A percentile compares a stretch with the other conserved stretches of the same genome.
These are phyloP conservation scores for Torrubiellomyces zombiae DNA, from an alignment of 2,329 filamentous ascomycete genomes.

Conservation along the genomic window DNA sequence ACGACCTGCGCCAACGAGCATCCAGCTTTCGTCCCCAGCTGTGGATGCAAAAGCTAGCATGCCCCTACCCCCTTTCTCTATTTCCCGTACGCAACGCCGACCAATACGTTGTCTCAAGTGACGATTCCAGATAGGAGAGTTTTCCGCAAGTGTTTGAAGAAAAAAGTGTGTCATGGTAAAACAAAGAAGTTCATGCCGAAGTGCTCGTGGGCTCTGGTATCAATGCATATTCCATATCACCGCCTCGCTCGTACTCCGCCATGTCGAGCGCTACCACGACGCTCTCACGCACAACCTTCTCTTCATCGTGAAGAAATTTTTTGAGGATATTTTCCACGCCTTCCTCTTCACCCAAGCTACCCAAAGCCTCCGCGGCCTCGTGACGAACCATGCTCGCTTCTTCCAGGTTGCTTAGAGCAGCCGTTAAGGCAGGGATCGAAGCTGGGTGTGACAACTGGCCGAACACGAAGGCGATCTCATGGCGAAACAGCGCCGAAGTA, in stretches of 20 bases:
- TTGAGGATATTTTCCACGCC: constrained; percentile 78
- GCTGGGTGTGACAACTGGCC: constrained; percentile 90
- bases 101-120: no score
- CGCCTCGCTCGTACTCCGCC: constrained; percentile 88
- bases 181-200: constrained; percentile 21
- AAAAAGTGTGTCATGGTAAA: no score
- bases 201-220: constrained; percentile 47
- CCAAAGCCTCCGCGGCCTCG: constrained; percentile 90
- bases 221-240: constrained; percentile 79
- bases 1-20: no score
- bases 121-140: no score
- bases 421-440: constrained; percentile 80
- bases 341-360: constrained; percentile 81
- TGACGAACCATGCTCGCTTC: constrained; percentile 96
- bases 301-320: constrained; percentile 73
- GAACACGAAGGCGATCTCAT: constrained; percentile 97
- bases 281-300: constrained; percentile 87
- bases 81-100: no score
- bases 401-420: constrained; percentile 57
- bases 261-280: constrained; percentile 93
- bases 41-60: no score
- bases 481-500: constrained; percentile 80
- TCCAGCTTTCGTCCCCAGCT: no score
- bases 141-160: no score
- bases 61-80: no score